A percentile compares a stretch with the other conserved stretches of the same genome.
phyloP scores from a whole-genome alignment of 1,139 yeast genomes.

The Nakaseomyces glabratus region DNA sequence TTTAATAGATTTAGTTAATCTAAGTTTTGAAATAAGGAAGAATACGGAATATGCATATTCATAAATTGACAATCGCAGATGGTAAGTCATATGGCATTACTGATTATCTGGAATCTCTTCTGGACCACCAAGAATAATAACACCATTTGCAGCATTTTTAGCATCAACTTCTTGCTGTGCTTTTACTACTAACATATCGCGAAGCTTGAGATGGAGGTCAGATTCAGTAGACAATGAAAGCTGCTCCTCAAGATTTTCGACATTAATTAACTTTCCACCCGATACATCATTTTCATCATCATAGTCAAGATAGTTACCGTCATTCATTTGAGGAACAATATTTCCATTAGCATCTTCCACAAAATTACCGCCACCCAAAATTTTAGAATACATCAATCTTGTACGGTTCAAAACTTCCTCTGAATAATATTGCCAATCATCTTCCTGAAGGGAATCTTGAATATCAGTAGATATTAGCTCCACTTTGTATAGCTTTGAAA shows the following conservation, averaged over 20 bases:
- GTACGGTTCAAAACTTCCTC: constrained; percentile 80
- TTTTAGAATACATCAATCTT: constrained; percentile 88
- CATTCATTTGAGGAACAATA: constrained; percentile 22
- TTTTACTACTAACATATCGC: constrained; percentile 22
- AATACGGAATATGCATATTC: too few relatives aligned
- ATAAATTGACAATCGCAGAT: too few relatives aligned
- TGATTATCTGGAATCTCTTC: constrained; percentile 1
- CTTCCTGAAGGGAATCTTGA: constrained; percentile 34
- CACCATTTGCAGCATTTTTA: constrained; percentile 27
- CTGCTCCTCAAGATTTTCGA: constrained; percentile 24
- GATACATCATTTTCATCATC: constrained; percentile 3
- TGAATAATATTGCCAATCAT: constrained; percentile 77
- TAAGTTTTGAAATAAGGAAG: too few relatives aligned
- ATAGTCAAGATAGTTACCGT: constrained; percentile 7
- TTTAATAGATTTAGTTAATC: too few relatives aligned
- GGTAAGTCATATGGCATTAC: too few relatives aligned
- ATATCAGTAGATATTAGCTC: constrained; percentile 33
- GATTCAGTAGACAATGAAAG: constrained; percentile 27
- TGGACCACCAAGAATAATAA: constrained; percentile 29
- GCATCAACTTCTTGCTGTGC: constrained; percentile 25
- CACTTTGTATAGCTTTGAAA: constrained; percentile 40
- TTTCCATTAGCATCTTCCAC: constrained; percentile 30
- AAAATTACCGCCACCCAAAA: constrained; percentile 54
- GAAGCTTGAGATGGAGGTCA: constrained; percentile 28
- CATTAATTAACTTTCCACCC: constrained; percentile 22